phyloP scores from a whole-genome alignment of 1,284 basidiomycete genomes.

The Sporisorium scitamineum region DNA sequence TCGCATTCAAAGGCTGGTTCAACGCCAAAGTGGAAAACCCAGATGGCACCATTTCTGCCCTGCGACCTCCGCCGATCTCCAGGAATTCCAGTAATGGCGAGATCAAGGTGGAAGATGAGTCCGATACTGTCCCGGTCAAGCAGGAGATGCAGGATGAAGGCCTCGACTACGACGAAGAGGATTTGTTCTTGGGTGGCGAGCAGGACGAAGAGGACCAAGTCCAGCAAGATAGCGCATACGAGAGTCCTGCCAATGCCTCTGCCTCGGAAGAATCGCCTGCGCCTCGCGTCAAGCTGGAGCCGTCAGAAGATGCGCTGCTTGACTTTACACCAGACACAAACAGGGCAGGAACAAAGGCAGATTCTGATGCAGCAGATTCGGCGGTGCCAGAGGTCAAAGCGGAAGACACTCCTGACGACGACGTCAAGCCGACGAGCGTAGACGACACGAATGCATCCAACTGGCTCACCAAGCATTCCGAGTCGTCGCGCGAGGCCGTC shows the following conservation, averaged over 20 bases:
- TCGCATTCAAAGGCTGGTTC: conserved; percentile 59
- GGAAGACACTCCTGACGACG: conserved; percentile 16
- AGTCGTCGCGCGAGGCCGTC: conserved; percentile 27
- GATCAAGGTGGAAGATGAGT: conserved; percentile 69
- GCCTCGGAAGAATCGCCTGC: conserved; percentile 13
- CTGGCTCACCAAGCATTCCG: conserved; percentile 45
- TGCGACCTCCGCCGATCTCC: conserved; percentile 3
- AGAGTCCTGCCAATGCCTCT: conserved; percentile 7
- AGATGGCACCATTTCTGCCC: conserved; percentile 17
- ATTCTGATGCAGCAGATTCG: neutral
- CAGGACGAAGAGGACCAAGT: conserved; percentile 13
- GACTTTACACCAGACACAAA: conserved; percentile 11
- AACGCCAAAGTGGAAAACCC: conserved; percentile 32
- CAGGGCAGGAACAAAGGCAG: conserved; percentile 1
- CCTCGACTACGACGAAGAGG: conserved; percentile 57
- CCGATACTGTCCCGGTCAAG: conserved; percentile 64
- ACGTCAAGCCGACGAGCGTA: conserved; percentile 5
- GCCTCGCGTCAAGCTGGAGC: conserved; percentile 33
- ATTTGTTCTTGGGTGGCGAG: conserved; percentile 22
- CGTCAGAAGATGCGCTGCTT: conserved; percentile 29
- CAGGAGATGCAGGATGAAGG: conserved; percentile 52
- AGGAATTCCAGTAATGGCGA: neutral
- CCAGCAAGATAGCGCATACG: conserved; percentile 33
- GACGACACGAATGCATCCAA: conserved; percentile 28
- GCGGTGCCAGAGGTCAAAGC: conserved; percentile 4